Conservation (phyloP, 169 alveolate species). For the Cryptosporidium viatorum region DNA sequence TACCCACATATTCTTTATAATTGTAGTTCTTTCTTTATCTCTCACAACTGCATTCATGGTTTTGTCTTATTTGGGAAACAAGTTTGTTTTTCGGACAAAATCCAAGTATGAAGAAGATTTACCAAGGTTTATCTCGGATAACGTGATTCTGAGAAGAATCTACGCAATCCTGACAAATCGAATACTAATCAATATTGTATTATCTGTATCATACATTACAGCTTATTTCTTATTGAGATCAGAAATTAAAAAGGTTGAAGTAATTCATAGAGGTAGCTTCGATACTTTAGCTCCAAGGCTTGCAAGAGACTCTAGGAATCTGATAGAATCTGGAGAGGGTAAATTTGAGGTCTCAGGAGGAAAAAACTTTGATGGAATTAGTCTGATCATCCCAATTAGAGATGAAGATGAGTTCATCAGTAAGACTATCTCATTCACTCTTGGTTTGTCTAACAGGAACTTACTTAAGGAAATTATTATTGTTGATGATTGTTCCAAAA, state of each 20-base stretch:
- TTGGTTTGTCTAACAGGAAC: constrained; percentile 43
- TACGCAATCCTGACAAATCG: not conserved
- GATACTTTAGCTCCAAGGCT: constrained; percentile 25
- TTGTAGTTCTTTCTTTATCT: not conserved
- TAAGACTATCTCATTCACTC: constrained; percentile 77
- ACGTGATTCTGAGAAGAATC: not conserved
- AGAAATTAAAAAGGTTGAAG: not conserved
- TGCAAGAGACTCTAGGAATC: constrained; percentile 7
- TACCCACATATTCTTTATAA: too few species aligned
- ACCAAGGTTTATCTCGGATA: not conserved
- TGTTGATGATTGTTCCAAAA: constrained; percentile 80
- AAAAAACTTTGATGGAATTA: constrained; percentile 36
- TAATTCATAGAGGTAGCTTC: constrained; percentile 38
- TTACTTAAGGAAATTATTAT: constrained; percentile 78
- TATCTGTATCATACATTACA: not conserved
- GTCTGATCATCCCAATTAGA: constrained; percentile 79
- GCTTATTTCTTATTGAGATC: not conserved
- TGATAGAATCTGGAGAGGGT: constrained; percentile 17
- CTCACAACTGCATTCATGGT: constrained; percentile 3
- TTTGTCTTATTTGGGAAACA: constrained; percentile 24
- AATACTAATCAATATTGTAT: not conserved
- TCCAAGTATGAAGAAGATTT: constrained; percentile 28
- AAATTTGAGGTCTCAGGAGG: not conserved
- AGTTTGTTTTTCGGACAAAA: not conserved
- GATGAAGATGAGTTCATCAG: constrained; percentile 79